Evolutionary conservation across 2,329 filamentous ascomycete species (phyloP).

Genomic region (Trichoderma cornu-damae): DNA sequence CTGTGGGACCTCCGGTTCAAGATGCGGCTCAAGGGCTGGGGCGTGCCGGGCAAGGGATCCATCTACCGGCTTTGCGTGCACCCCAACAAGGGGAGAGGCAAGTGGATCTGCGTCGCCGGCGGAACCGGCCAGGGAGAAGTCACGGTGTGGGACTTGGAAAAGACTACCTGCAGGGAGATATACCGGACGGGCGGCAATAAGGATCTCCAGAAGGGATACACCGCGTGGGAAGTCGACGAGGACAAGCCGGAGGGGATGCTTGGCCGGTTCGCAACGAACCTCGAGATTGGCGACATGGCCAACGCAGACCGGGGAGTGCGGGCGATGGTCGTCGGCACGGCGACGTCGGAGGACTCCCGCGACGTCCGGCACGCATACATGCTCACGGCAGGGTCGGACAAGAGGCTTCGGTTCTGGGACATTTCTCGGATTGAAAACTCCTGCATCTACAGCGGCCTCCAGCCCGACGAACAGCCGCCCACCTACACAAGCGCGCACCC

Average conservation of each 20-base stretch:
- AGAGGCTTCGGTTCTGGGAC: constrained; percentile 93
- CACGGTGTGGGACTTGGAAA: constrained; percentile 93
- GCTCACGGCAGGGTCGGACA: constrained; percentile 81
- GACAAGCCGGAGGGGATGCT: constrained; percentile 85
- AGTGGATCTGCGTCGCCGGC: constrained; percentile 83
- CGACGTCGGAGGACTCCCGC: constrained; percentile 63
- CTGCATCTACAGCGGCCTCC: constrained; percentile 72
- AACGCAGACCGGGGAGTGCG: constrained; percentile 64
- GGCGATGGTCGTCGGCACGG: constrained; percentile 67
- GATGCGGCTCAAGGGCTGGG: constrained; percentile 82
- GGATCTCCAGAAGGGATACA: constrained; percentile 62
- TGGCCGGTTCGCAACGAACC: constrained; percentile 70
- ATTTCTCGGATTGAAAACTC: constrained; percentile 72
- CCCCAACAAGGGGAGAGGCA: constrained; percentile 69
- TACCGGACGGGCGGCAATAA: constrained; percentile 66
- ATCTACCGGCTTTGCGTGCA: constrained; percentile 78
- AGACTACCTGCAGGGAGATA: constrained; percentile 79
- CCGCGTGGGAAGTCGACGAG: constrained; percentile 84
- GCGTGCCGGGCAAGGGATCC: constrained; percentile 70
- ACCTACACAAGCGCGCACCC: constrained; percentile 63
- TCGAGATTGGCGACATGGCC: constrained; percentile 55
- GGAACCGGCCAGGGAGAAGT: constrained; percentile 84
- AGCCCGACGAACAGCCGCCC: constrained; percentile 65
- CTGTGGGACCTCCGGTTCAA: constrained; percentile 97
- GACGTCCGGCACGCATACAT: constrained; percentile 78